Conservation (phyloP, 805 yeast genomes). For the Yarrowia sp. region DNA sequence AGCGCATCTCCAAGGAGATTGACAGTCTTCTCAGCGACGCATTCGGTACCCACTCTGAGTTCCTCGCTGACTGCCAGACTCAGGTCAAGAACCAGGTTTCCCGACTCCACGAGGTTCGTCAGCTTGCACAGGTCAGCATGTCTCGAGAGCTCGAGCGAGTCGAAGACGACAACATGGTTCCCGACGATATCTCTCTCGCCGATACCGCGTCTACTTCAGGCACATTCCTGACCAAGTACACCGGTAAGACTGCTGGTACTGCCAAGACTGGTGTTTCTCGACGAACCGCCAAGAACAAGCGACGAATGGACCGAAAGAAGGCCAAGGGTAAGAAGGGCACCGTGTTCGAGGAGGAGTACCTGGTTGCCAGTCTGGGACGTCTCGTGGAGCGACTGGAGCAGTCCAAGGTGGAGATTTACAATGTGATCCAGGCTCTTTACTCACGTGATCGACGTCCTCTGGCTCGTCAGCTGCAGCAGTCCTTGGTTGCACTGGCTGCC, state of each 20-base stretch:
- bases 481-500: constrained; percentile 55
- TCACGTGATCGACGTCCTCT: constrained; percentile 73
- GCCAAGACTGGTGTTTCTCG: constrained; percentile 96
- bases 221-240: constrained; percentile 90
- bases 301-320: constrained; percentile 91
- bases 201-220: constrained; percentile 93
- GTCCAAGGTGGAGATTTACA: constrained; percentile 70
- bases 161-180: constrained; percentile 72
- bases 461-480: constrained; percentile 75
- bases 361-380: constrained; percentile 83
- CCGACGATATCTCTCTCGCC: constrained; percentile 92
- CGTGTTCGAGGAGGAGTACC: constrained; percentile 93
- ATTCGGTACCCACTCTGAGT: constrained; percentile 81
- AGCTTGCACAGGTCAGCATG: constrained; percentile 81
- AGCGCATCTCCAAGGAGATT: constrained; percentile 29
- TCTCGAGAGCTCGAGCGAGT: constrained; percentile 65
- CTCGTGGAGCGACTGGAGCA: constrained; percentile 75
- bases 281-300: constrained; percentile 83
- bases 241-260: constrained; percentile 94
- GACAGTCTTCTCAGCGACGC: constrained; percentile 60
- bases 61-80: constrained; percentile 87
- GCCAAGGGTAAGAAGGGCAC: constrained; percentile 99
- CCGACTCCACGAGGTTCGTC: constrained; percentile 79
- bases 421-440: constrained; percentile 69
- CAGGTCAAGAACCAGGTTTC: constrained; percentile 80